Evolutionary conservation across 2,329 filamentous ascomycete genomes (phyloP), one percentile per base, ranked within the genome.

Genomic region (Parasarocladium wereldwijsianum): DNA sequence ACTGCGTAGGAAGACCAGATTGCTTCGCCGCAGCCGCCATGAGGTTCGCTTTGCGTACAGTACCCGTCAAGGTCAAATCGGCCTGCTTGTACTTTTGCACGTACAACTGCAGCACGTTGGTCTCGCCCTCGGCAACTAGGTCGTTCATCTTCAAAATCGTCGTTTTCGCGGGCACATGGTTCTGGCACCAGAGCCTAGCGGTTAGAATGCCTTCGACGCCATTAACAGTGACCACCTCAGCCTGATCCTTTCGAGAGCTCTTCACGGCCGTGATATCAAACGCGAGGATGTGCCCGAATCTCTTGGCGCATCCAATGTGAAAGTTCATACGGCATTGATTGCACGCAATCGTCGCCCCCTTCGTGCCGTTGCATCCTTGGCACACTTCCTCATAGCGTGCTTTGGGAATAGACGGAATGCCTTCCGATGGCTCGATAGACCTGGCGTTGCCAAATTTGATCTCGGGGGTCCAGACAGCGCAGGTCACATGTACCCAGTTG

Each of bases 401-500:
- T 20, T 70, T 64, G 1, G 80, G 70, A 34, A 98, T 86, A 6
- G 80, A 76, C 4, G 81, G 79, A 38, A 98, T 84, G 13, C 87
- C 87, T 55, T 98, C 90, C 2, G 82, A 85, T 18, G 85, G 78
- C 41, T 85, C 80, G 19, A 98, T 59, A 12, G 79, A 73, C 44
- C 76, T 75, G 12, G 85, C 79, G 43, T 82, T 82, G 37, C 81
- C 86, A 51, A 94, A 98, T 46, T 86, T 90, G 43, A 93, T 77
- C 52, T 98, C 90, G 0, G 84, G 76, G 8, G 80, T 86, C 75
- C 83, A 96, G 12, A 93, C 64, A 2, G 90, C 86, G 47, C 90
- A 98, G 21, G 79, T 77, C 17, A 96, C 84, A 49, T 98, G 90
- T 11, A 94, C 83, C 90, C 90, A 98, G 46, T 96, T 96, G 56